Base-by-base conservation (phyloP, 306 rosid species). In the Dalbergia cultrata region DNA sequence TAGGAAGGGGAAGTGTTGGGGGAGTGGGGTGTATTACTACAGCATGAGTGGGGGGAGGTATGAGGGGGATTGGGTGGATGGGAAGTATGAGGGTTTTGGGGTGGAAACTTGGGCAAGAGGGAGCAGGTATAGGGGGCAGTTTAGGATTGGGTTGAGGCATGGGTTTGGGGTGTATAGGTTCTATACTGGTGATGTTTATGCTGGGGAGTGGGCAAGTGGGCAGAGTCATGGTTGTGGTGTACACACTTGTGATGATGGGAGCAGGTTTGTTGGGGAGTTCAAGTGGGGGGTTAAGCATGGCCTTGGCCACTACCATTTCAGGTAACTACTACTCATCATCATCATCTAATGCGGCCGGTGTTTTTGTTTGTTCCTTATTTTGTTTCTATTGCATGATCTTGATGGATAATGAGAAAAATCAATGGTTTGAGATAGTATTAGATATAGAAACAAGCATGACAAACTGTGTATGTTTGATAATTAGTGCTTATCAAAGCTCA, bases 221-320 rank as follows among this genome's bases (percentile, higher is more conserved):
- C 98, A 94, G 84, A 89, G 97, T 31, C 97, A 94, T 83, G 98
- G 98, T 0, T 82, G 86, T 86, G 98, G 98, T 49, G 86, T 90
- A 44, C 94, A 90, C 83, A 92, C 91, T 35, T 94, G 97, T 70
- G 90, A 81, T 71, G 98, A 94, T 76, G 97, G 97, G 49, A 90
- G 98, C 83, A 80, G 86, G 56, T 94, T 90, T 80, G 88, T 84
- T 70, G 98, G 98, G 70, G 93, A 94, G 84, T 94, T 94, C 83
- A 92, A 85, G 87, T 92, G 92, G 95, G 98, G 96, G 62, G 91
- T 92, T 39, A 94, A 94, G 69, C 98, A 92, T 86, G 98, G 97
- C 21, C 87, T 89, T 68, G 98, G 98, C 8, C 97, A 87, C 68
- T 94, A 94, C 81, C 96, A 94, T 83, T 94, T 89, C 90, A 94